Evolutionary conservation across 352 stramenopile species (phyloP), one percentile per base, ranked within the genome.

Genomic region (Pythium oligandrum): DNA sequence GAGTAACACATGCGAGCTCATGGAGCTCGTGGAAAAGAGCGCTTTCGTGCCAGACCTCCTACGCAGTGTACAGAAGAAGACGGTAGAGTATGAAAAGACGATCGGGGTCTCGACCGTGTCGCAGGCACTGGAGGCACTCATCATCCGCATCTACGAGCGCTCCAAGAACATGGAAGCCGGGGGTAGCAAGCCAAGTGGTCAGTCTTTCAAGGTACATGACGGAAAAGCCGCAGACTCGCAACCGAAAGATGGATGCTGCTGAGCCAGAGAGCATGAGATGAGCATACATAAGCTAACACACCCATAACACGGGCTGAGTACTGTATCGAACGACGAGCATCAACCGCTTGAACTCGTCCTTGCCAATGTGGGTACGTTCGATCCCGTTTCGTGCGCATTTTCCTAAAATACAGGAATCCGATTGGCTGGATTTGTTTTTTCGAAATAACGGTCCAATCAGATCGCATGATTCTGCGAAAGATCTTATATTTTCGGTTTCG

Each of bases 91-190:
- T 45, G 74, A 86, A 51, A 72, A 74, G 43, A 79, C 66, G 5
- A 31, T 64, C 0, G 51, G 58, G 2, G 66, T 84, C 31, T 61
- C 57, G 52, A 82, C 68, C 0, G 68, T 88, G 30, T 70, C 73
- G 7, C 64, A 83, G 49, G 76, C 75, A 5, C 64, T 90, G 10
- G 79, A 90, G 49, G 73, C 76, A 12, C 77, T 90, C 11, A 53
- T 90, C 30, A 33, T 87, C 9, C 70, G 72, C 34, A 86, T 88
- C 57, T 88, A 86, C 60, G 70, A 73, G 52, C 77, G 77, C n/a
- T 84, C 77, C 31, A 82, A 82, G 52, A 58, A 86, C 59, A 81
- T 84, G 50, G 37, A 57, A 3, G 74, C 72, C 0, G 74, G 71
- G 7, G 77, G 64, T 1, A 66, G 55, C 44, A 85, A 83, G 53